Base-by-base conservation (phyloP, 148 eudicot species). In the Cornus florida region DNA sequence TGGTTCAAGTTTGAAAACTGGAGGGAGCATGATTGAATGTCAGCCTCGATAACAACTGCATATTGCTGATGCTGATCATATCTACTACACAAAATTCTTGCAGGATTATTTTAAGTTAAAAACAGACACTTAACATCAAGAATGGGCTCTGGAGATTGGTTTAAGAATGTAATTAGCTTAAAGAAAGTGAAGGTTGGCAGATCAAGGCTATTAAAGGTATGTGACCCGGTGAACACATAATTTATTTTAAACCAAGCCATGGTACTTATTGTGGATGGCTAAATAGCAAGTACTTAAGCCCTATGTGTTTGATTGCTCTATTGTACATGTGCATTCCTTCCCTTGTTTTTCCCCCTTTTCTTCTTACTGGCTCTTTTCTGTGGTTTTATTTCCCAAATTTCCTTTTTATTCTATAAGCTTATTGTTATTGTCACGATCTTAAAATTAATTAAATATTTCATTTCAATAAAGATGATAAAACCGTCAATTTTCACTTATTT, bases 91-190 rank as follows among this genome's bases (percentile, higher is more conserved):
- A 5, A n/a, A 48, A 24, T 35, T 24, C 13, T 33, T 76, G 67
- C 69, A 84, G 83, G 72, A 31, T 35, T 79, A 38, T 78, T 57
- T 66, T 82, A 48, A 50, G 68, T 76, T 75, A 60, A 78, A 43
- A 35, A 70, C 69, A 65, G 75, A 14, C 41, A 74, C 56, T 81
- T 78, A 80, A 76, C 74, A 71, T 60, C 62, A 72, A 59, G 65
- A 83, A 95, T 93, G 97, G 94, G 97, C 39, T 90, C 97, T 70
- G 93, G 97, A 75, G 86, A 88, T 85, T 96, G 99, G 97, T 86
- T 96, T 35, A 96, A 90, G 90, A 85, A 84, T 64, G 83, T 93
- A 79, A 87, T 91, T 67, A 79, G 86, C 71, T 77, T 81, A 78
- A 96, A 89, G 93, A 96, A 92, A 87, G 85, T 75, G 67, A 91